Base-by-base conservation (phyloP, 148 eudicot genomes). In the Spergularia bocconei region DNA sequence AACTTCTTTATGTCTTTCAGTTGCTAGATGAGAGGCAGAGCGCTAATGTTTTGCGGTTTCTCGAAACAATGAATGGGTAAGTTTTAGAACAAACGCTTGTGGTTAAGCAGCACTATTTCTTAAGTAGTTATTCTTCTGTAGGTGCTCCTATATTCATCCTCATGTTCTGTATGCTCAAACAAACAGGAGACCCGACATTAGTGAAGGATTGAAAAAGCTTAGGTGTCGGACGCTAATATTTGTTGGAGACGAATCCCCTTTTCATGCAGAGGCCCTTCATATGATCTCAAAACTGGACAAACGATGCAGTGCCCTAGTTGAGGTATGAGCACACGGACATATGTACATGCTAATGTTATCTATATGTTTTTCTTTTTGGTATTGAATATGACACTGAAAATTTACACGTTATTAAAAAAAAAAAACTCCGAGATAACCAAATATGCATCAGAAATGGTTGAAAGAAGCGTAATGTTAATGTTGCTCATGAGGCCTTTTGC, bases 191-290 rank as follows among this genome's bases (percentile, higher is more conserved):
- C 89, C 97, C 13, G 95, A 96, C 81, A 84, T 96, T 62, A 91
- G 93, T 54, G 87, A 84, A 48, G 99, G 97, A 52, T 75, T 96
- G 76, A 92, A 87, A 85, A 87, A 71, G 67, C 82, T 96, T 54
- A 89, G 82, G 78, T 96, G 99, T 62, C 96, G 98, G 77, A 89
- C 98, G 13, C 89, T 96, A 23, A 82, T 96, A 63, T 96, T 96
- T 85, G 97, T 96, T 13, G 99, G 99, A 33, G 98, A 92, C 65
- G 86, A 82, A 74, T 96, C 99, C 67, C 98, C 99, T 62, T 96
- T 91, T 82, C 87, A 96, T 80, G 81, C 89, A 0, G 99, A 92
- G 81, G 88, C 99, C 69, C 82, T 91, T 74, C 90, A 96, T 84
- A 87, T 96, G 98, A 87, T 85, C 53, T 85, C 93, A 67, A 91